Base-by-base conservation (phyloP, 2,329 filamentous ascomycete species). In the Aspergillus fumigatiaffinis region DNA sequence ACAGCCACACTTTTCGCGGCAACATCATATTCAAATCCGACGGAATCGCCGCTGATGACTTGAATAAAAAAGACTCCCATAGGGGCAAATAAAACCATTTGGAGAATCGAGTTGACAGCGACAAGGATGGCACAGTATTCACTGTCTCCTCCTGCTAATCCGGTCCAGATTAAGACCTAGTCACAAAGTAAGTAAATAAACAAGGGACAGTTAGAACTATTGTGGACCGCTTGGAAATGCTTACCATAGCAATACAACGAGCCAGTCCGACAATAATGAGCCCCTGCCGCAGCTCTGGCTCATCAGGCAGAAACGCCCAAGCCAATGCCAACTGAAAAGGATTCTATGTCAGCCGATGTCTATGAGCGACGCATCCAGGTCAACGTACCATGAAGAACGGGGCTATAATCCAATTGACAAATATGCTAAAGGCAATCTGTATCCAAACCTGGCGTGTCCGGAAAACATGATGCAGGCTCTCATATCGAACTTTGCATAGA, bases 111-210 rank as follows among this genome's bases (percentile, higher is more conserved):
- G 73, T 92, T 91, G 65, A 90, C 75, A n/a, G 88, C 87, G 0
- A 91, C 88, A 1, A 91, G 82, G 52, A 91, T 87, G 17, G 91
- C 91, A 71, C 90, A 95, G 73, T 94, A 95, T 63, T 94, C 88
- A 10, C 73, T 77, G 62, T 95, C 88, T 3, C 91, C 92, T 2
- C 86, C 86, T 0, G 91, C 90, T 0, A 91, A 77, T 6, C 83
- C 84, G 0, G 85, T 94, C 91, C 90, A 95, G 60, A 95, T 89
- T 8, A 89, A 73, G 1, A 86, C 80, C 79, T 81, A 32, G 10
- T 29, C 1, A 32, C 3, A 32, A 50, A 1, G 48, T 51, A 8
- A 55, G 48, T 12, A 25, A 32, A 4, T 12, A 12, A 12, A 10
- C 29, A 32, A 14, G 23, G 7, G 38, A 23, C 35, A n/a, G 44